Evolutionary conservation across 2,329 filamentous ascomycete species (phyloP), one percentile per base, ranked within the genome.

Genomic region (Aureobasidium sp.): DNA sequence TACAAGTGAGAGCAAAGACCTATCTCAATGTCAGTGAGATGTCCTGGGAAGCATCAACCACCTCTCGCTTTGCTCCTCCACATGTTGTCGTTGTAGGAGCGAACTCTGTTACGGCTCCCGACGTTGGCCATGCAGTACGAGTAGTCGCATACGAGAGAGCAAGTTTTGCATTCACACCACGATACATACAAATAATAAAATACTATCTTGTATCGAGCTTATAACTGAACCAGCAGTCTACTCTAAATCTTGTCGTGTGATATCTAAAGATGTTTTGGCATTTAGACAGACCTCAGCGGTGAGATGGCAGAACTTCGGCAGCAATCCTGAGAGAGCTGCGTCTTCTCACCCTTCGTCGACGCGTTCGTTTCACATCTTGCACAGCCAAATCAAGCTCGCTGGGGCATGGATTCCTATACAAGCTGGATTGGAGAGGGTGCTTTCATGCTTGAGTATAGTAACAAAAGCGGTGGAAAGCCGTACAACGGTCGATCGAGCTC

Each of bases 181-280:
- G 16, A 45, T 45, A 18, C 54, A 58, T 58, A 11, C 27, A 58
- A 33, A 33, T 23, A 16, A 31, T 9, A 58, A n/a, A 16, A 31
- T 8, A 8, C 2, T 45, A 15, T 36, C n/a, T 4, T n/a, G 29
- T 48, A 18, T 38, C 15, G 8, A 4, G 20, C 6, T 38, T 16
- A 20, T n/a, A 23, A 48, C 58, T 61, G 58, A 61, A 33, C 58
- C 58, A 61, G 58, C 58, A 61, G 58, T 61, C 27, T 40, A 29
- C 15, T 50, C 16, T 25, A 25, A 27, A 27, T 13, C 27, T 2
- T 6, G 54, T 56, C 18, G 18, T n/a, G 16, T 18, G 4, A 16
- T 27, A 50, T 25, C 4, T 6, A n/a, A 50, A 23, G 43, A 27
- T 27, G 45, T 15, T 23, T 36, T 36, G 40, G 29, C 11, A 29